A percentile compares a stretch with the other conserved stretches of the same genome.
These are phyloP conservation scores for Orbilia ellipsospora DNA, from an alignment of 2,329 filamentous ascomycete species.

Conservation along the genomic window DNA sequence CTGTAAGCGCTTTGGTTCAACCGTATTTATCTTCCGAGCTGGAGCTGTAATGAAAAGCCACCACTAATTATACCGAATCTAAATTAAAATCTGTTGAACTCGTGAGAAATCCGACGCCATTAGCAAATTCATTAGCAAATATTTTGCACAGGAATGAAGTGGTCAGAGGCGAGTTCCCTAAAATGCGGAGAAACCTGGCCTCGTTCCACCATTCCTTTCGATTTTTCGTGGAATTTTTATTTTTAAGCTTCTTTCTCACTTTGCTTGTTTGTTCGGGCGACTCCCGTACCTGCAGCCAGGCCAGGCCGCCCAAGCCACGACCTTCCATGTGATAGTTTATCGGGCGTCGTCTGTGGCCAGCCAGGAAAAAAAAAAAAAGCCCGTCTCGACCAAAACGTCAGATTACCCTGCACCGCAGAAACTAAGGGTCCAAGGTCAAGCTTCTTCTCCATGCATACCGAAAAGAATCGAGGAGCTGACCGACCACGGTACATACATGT, in stretches of 20 bases:
- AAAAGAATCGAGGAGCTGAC: too few relatives aligned
- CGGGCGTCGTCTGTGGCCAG: not conserved
- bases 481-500: not conserved
- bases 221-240: not conserved
- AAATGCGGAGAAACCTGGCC: conserved; percentile 49
- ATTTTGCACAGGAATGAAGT: conserved; percentile 13
- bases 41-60: not conserved
- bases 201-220: not conserved
- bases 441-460: not conserved
- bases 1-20: too few relatives aligned
- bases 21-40: too few relatives aligned
- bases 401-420: not conserved
- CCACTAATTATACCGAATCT: not conserved
- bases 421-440: conserved; percentile 1
- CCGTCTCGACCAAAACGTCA: not conserved
- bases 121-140: conserved; percentile 55
- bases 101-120: conserved; percentile 17
- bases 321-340: not conserved
- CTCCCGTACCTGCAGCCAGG: conserved; percentile 48
- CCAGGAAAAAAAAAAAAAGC: not conserved
- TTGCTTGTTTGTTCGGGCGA: conserved; percentile 35
- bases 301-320: not conserved
- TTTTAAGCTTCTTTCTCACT: too few relatives aligned
- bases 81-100: conserved; percentile 13
- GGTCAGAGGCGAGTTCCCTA: conserved; percentile 11